Base-by-base conservation (phyloP, 331 rosid genomes). In the Quercus phellos region DNA sequence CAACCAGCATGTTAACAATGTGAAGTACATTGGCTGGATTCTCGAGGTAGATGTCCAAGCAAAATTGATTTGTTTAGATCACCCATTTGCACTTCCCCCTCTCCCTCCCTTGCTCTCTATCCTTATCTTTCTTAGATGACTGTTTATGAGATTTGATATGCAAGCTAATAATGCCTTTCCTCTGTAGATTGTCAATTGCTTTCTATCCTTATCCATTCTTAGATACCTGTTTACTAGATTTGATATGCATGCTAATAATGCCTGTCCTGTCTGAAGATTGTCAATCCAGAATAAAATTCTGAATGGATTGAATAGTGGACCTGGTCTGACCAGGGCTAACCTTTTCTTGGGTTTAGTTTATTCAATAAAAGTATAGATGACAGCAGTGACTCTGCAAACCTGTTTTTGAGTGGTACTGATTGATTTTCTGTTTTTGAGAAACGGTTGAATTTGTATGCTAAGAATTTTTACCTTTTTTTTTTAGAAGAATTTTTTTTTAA, bases 11-110 rank as follows among this genome's bases (percentile, higher is more conserved):
- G 99, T 94, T 73, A 94, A 94, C 89, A 94, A 94, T 84, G 99
- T 94, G 86, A 94, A 94, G 90, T 94, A 94, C 90, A 85, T 94
- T 87, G 98, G 97, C 84, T 94, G 99, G 99, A 86, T 94, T 87
- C 93, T 94, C 24, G 99, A 94, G 99, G 99, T 94, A 85, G 61
- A 71, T 71, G 14, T 77, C 30, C 50, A 1, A 0, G 46, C 4
- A 8, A 6, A 64, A 55, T 55, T 69, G 9, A 17, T 26, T 5
- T 21, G 46, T 55, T 66, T 10, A 63, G 12, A 35, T 27, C 4
- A 63, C 4, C 38, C 32, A 34, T 17, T 26, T 64, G 71, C 71
- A 34, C 22, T 66, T 30, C 51, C 51, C 70, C 51, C 61, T 46
- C 60, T 16, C 60, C 29, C 22, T 51, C 59, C 68, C 51, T 61